A percentile compares a stretch with the other conserved stretches of the same genome.
Evolutionary conservation across 2,329 filamentous ascomycete genomes (phyloP).

Genomic region (Phyllosticta citriasiana): DNA sequence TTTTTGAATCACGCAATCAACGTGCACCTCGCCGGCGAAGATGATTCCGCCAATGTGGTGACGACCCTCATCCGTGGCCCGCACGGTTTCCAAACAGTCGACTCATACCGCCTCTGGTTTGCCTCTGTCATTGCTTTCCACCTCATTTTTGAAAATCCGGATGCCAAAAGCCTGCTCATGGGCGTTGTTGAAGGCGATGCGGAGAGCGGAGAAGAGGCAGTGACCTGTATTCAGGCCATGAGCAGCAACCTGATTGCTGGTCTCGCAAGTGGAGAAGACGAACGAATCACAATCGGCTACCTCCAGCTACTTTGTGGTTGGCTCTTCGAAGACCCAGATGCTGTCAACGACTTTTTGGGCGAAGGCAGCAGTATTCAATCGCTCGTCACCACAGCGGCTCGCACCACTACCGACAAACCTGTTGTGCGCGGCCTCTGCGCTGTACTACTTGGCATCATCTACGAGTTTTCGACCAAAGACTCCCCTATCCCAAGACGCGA

Average conservation of each 20-base stretch:
- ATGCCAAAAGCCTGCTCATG: conserved; percentile 72
- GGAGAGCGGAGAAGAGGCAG: conserved; percentile 81
- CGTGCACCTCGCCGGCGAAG: conserved; percentile 63
- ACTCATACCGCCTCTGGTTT: conserved; percentile 86
- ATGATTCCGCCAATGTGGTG: conserved; percentile 78
- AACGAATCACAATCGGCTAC: conserved; percentile 72
- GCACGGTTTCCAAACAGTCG: conserved; percentile 50
- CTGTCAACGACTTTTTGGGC: conserved; percentile 82
- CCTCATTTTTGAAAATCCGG: conserved; percentile 58
- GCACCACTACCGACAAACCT: conserved; percentile 49
- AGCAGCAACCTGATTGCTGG: conserved; percentile 76
- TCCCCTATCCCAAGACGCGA: conserved; percentile 77
- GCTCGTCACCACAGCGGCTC: conserved; percentile 64
- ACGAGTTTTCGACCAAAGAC: conserved; percentile 97
- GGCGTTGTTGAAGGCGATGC: conserved; percentile 81
- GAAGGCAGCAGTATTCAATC: conserved; percentile 91
- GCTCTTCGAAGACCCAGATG: conserved; percentile 86
- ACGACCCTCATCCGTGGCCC: conserved; percentile 66
- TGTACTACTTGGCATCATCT: conserved; percentile 75
- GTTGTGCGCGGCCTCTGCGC: conserved; percentile 76
- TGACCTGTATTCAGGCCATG: conserved; percentile 85
- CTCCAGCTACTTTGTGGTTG: conserved; percentile 81
- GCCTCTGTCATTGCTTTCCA: conserved; percentile 81
- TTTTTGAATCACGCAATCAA: conserved; percentile 84
- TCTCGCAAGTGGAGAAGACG: conserved; percentile 65